Evolutionary conservation across 441 rosid species (phyloP).

Genomic region (Pelargonium australe): DNA sequence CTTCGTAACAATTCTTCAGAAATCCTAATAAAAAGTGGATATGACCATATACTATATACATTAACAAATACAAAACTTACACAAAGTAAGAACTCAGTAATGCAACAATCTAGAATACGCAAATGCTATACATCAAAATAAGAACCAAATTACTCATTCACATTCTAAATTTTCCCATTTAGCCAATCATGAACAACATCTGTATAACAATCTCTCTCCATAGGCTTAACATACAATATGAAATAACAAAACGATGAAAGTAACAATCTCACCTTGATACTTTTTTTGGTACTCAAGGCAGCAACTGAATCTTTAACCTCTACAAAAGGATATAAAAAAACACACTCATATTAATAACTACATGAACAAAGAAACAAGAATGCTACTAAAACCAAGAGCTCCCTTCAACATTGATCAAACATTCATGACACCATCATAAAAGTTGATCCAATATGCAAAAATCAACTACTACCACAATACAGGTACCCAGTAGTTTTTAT

Average conservation of each 20-base stretch:
- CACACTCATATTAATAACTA: neutral
- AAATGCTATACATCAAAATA: too few relatives aligned
- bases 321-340: conserved; percentile 14
- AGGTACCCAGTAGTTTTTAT: neutral
- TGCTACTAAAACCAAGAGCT: neutral
- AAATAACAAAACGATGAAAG: neutral
- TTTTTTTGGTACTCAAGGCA: conserved; percentile 51
- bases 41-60: too few relatives aligned
- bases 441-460: neutral
- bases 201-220: neutral
- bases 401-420: neutral
- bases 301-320: conserved; percentile 69
- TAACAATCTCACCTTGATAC: conserved; percentile 42
- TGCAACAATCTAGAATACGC: too few relatives aligned
- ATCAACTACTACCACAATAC: neutral
- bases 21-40: too few relatives aligned
- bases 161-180: neutral
- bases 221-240: neutral
- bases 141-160: neutral
- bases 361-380: neutral
- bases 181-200: neutral
- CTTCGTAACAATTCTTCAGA: too few relatives aligned
- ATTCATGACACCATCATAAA: neutral
- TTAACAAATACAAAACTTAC: too few relatives aligned
- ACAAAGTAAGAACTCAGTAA: neutral